These are phyloP conservation scores for Syzygium oleosum DNA, from an alignment of 345 rosid genomes.

Conservation along the genomic window DNA sequence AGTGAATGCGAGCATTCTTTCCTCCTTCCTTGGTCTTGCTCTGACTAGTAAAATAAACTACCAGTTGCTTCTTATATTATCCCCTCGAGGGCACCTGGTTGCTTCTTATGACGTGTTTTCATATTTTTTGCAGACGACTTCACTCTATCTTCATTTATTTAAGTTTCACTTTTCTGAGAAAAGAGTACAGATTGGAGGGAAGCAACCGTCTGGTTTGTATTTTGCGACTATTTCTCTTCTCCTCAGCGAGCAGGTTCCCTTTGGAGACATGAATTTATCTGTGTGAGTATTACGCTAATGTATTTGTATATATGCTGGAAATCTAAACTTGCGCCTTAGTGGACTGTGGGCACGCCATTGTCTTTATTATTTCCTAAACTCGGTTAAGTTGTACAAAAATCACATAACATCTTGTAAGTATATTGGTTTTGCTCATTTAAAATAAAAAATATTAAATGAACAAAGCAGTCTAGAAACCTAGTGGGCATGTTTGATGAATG, in stretches of 20 bases:
- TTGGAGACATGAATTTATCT: constrained; percentile 52
- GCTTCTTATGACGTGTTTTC: background rate
- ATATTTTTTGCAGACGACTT: constrained; percentile 57
- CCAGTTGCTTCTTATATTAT: background rate
- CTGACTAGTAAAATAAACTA: background rate
- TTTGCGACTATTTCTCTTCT: constrained; percentile 64
- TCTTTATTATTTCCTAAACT: background rate
- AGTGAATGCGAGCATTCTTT: background rate
- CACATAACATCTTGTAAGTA: background rate
- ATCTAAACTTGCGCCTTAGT: background rate
- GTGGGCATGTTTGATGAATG: constrained; percentile 1
- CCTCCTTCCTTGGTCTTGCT: background rate
- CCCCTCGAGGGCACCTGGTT: background rate
- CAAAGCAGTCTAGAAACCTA: background rate
- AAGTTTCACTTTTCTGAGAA: constrained; percentile 74
- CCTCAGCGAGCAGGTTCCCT: constrained; percentile 82
- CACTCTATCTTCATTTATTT: constrained; percentile 77
- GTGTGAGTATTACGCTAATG: constrained; percentile 42
- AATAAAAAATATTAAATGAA: background rate
- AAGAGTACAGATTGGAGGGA: constrained; percentile 58
- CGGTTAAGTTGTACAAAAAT: background rate
- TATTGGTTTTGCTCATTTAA: background rate
- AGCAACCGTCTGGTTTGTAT: constrained; percentile 57
- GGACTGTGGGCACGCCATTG: background rate
- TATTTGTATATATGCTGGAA: background rate